phyloP scores from a whole-genome alignment of 208 protist genomes.

The Wallacemonas collosoma region DNA sequence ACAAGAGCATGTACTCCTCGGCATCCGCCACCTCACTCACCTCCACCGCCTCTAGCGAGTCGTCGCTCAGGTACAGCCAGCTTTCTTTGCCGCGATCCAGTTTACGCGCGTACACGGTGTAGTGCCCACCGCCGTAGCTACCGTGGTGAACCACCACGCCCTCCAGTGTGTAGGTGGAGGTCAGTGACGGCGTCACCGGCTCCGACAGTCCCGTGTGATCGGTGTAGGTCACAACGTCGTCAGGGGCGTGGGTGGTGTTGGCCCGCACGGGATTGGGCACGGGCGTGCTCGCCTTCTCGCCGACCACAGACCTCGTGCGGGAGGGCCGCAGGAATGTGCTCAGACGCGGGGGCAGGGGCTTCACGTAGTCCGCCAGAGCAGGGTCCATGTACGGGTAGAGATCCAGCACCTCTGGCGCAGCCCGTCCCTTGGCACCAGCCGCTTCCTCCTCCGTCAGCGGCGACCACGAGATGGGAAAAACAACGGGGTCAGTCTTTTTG shows the following conservation, averaged over 20 bases:
- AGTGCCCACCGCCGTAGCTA: constrained; percentile 82
- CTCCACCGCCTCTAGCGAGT: constrained; percentile 37
- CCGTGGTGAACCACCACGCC: constrained; percentile 87
- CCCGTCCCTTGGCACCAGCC: background rate
- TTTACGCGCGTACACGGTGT: constrained; percentile 82
- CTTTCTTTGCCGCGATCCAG: constrained; percentile 21
- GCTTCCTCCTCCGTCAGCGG: constrained; percentile 31
- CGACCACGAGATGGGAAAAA: constrained; percentile 79
- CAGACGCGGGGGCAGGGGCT: constrained; percentile 25
- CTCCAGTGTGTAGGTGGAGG: constrained; percentile 80
- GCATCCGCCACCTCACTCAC: constrained; percentile 59
- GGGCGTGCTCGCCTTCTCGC: background rate
- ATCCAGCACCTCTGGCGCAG: constrained; percentile 55
- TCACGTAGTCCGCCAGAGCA: constrained; percentile 28
- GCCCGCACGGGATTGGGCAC: background rate
- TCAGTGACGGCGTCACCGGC: constrained; percentile 13
- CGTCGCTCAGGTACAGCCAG: constrained; percentile 88
- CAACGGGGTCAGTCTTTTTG: constrained; percentile 83
- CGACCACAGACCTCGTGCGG: background rate
- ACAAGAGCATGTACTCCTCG: constrained; percentile 88
- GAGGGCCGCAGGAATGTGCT: background rate
- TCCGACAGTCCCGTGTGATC: background rate
- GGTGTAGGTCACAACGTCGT: background rate
- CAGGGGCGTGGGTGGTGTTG: background rate
- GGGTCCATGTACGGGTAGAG: constrained; percentile 65